Percentiles rank a stretch among this genome's conserved stretches.
phyloP scores from a whole-genome alignment of 1,284 basidiomycete species.

The Sanghuangporus baumii region DNA sequence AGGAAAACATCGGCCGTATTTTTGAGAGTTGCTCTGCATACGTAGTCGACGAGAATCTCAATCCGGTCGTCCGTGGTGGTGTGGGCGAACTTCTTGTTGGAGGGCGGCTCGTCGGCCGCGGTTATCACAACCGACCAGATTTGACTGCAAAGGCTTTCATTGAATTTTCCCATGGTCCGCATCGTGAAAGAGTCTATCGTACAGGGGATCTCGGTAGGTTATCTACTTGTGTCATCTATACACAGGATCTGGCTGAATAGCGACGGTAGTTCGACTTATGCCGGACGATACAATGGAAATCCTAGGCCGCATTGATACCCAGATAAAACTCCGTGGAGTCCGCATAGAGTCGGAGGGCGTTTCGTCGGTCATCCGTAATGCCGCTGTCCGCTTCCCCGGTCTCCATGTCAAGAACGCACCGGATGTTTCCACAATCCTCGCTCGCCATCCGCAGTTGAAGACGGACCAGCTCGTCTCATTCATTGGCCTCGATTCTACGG shows the following conservation, averaged over 20 bases:
- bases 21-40: conserved; percentile 34
- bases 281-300: conserved; percentile 48
- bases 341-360: conserved; percentile 51
- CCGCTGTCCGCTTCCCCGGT: conserved; percentile 24
- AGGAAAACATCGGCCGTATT: conserved; percentile 39
- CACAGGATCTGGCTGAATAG: not conserved
- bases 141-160: conserved; percentile 43
- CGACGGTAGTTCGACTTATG: conserved; percentile 39
- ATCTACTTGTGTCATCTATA: not conserved
- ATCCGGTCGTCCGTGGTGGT: conserved; percentile 39
- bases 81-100: conserved; percentile 47
- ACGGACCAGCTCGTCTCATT: conserved; percentile 45
- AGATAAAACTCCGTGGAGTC: conserved; percentile 50
- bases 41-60: conserved; percentile 34
- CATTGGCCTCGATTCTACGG: conserved; percentile 33
- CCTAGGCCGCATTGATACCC: conserved; percentile 49
- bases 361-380: conserved; percentile 40
- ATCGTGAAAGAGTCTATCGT: conserved; percentile 38
- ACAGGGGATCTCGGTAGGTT: conserved; percentile 40
- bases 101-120: conserved; percentile 46
- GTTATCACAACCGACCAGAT: conserved; percentile 42
- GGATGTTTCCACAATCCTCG: conserved; percentile 40
- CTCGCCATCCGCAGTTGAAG: conserved; percentile 42
- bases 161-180: conserved; percentile 30
- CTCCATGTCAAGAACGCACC: conserved; percentile 24